Evolutionary conservation across 306 rosid genomes (phyloP).

Genomic region (Ceratonia siliqua): DNA sequence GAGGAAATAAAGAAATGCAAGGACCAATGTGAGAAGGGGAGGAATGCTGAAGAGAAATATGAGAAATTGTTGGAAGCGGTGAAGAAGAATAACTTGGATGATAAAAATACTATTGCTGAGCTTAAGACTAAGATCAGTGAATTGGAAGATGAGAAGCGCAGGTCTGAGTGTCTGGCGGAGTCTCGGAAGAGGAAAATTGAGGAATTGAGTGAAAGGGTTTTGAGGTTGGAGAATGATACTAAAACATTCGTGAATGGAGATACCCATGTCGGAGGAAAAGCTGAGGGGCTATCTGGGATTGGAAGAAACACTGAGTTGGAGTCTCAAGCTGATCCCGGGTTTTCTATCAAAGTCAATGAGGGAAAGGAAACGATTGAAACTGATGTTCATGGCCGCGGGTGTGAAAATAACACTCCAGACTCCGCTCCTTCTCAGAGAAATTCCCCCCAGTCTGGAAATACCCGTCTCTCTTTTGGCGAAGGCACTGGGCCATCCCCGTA

Average conservation of each 20-base stretch:
- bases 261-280: neutral
- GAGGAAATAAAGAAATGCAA: conserved; percentile 21
- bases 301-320: neutral
- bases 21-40: conserved; percentile 7
- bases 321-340: neutral
- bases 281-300: neutral
- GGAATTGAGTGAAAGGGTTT: neutral
- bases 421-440: conserved; percentile 5
- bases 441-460: neutral
- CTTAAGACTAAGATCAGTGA: neutral
- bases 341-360: neutral
- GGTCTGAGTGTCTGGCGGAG: neutral
- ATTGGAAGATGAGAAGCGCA: conserved; percentile 17
- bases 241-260: neutral
- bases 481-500: neutral
- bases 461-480: neutral
- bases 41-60: neutral
- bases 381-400: neutral
- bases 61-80: conserved; percentile 29
- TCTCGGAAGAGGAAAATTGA: neutral
- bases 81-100: neutral
- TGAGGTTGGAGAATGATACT: neutral
- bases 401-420: neutral
- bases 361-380: neutral
- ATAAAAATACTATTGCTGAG: neutral